Percentiles rank a stretch among this genome's conserved stretches.
phyloP scores from a whole-genome alignment of 805 yeast genomes.

The Saccharomycopsis amapae region DNA sequence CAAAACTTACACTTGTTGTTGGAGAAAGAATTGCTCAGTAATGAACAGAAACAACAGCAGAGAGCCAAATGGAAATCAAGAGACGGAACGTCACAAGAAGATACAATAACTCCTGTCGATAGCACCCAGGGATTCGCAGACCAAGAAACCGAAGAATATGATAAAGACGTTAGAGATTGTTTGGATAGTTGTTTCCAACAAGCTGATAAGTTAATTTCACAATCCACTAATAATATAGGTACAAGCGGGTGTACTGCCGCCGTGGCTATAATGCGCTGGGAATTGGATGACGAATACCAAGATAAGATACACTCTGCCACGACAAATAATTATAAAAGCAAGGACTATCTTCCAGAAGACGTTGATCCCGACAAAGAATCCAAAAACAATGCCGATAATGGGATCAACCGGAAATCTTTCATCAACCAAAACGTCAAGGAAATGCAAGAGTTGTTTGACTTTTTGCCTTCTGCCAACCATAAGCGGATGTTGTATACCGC shows the following conservation, averaged over 20 bases:
- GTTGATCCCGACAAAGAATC: neutral
- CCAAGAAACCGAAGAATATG: slow-evolving; percentile 29
- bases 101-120: no score
- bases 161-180: slow-evolving; percentile 48
- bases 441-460: slow-evolving; percentile 37
- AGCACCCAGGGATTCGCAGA: no score
- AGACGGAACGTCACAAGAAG: no score
- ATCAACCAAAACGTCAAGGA: slow-evolving; percentile 24
- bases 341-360: slow-evolving; percentile 15
- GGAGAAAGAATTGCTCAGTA: slow-evolving; percentile 47
- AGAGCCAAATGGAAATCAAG: no score
- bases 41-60: slow-evolving; percentile 6
- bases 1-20: slow-evolving; percentile 67
- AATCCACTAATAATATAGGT: slow-evolving; percentile 45
- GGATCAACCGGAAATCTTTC: slow-evolving; percentile 14
- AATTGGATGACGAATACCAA: slow-evolving; percentile 32
- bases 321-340: slow-evolving; percentile 15
- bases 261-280: slow-evolving; percentile 88
- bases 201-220: slow-evolving; percentile 64
- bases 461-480: slow-evolving; percentile 42
- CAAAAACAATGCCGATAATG: neutral
- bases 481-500: slow-evolving; percentile 83
- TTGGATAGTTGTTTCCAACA: slow-evolving; percentile 62
- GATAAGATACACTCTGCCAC: slow-evolving; percentile 16
- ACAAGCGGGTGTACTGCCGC: slow-evolving; percentile 94